phyloP scores from a whole-genome alignment of 2,329 filamentous ascomycete genomes.

The Pseudogymnoascus sp. region DNA sequence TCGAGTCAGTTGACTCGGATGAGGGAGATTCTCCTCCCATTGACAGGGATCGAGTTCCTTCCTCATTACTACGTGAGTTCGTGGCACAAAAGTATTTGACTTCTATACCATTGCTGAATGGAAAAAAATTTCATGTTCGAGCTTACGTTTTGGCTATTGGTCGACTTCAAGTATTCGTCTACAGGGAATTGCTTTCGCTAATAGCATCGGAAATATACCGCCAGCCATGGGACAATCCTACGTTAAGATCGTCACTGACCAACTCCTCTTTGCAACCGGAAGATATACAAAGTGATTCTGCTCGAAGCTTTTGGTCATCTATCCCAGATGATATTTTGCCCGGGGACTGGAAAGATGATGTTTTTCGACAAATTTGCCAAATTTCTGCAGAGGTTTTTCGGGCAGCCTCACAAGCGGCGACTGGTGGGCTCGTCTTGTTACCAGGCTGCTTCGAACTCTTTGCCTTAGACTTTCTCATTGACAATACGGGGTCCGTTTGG shows the following conservation, averaged over 20 bases:
- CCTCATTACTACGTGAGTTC: slow-evolving; percentile 91
- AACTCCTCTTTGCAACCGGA: slow-evolving; percentile 84
- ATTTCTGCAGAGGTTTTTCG: slow-evolving; percentile 76
- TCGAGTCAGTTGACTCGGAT: slow-evolving; percentile 61
- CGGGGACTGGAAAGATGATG: slow-evolving; percentile 44
- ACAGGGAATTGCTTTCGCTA: slow-evolving; percentile 83
- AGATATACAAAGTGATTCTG: slow-evolving; percentile 57
- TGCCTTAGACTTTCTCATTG: slow-evolving; percentile 84
- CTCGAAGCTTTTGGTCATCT: slow-evolving; percentile 64
- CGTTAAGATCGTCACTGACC: slow-evolving; percentile 75
- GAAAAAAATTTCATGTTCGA: slow-evolving; percentile 88
- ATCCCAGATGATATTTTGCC: slow-evolving; percentile 25
- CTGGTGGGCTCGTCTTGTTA: slow-evolving; percentile 82
- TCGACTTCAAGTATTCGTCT: slow-evolving; percentile 74
- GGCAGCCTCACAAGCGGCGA: slow-evolving; percentile 72
- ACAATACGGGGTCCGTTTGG: slow-evolving; percentile 56
- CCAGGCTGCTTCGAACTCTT: slow-evolving; percentile 88
- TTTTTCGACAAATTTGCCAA: slow-evolving; percentile 67
- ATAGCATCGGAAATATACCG: slow-evolving; percentile 73
- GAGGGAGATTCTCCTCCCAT: slow-evolving; percentile 51
- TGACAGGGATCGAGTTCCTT: slow-evolving; percentile 56
- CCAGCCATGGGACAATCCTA: slow-evolving; percentile 44
- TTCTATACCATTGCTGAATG: slow-evolving; percentile 68
- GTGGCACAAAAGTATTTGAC: slow-evolving; percentile 93
- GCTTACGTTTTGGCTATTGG: slow-evolving; percentile 82